Evolutionary conservation across 129 eudicot genomes (phyloP), one percentile per base, ranked within the genome.

Genomic region (Lactuca saligna): DNA sequence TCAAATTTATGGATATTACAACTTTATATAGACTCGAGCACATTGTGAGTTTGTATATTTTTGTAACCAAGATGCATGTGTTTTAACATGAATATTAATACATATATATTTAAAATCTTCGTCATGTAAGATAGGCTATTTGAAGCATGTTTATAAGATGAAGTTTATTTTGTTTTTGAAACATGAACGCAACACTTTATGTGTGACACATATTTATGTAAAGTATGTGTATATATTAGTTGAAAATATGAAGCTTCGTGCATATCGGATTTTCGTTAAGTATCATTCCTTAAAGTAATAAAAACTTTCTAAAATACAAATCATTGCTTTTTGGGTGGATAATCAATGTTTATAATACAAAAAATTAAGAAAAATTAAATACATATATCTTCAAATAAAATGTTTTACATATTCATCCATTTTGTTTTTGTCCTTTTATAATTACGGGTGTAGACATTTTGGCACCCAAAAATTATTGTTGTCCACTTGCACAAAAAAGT

Each of bases 401-500:
- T 53, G 49, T 42, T 14, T 9, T 8, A 9, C 57, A 15, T 31
- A 58, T 58, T 16, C 41, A 31, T 59, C 38, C 25, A 14, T 59
- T 14, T 33, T 59, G 14, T 59, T 14, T 33, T 59, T 59, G 64
- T 59, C 64, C 33, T 59, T 59, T 59, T 14, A 59, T 58, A 39
- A 8, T 59, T 16, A 59, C 33, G 44, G 15, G 64, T 59, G 64
- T 59, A 59, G 64, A 59, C 64, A 59, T 59, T 59, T 59, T 59
- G 64, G 64, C 16, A 31, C 44, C 33, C 42, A 59, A 31, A 59
- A 14, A 12, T 59, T 39, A 33, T 59, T 14, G 15, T 59, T 59
- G 64, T 59, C 64, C 10, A 31, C 64, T 33, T 59, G 16, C 20
- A 33, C 64, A 14, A 59, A 58, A 58, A 32, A 32, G 3, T 12